Evolutionary conservation across 139 green algal genomes (phyloP).

Genomic region (Volvox reticuliferus): DNA sequence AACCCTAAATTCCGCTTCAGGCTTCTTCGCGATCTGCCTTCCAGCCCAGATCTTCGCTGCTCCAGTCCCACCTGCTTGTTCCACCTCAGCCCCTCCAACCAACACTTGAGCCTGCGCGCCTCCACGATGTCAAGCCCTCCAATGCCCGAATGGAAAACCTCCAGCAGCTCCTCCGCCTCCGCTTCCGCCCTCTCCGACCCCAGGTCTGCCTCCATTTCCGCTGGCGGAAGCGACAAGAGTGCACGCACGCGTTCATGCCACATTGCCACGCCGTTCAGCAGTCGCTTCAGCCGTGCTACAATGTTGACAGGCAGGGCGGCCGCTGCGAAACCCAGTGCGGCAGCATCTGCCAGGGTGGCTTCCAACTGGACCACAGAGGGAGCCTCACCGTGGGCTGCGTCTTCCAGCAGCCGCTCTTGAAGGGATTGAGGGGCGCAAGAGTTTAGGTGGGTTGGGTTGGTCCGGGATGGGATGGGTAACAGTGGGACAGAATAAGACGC

Average conservation of each 20-base stretch:
- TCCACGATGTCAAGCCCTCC: not conserved
- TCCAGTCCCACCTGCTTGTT: not conserved
- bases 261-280: not conserved
- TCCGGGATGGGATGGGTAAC: not conserved
- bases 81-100: slow-evolving; percentile 23
- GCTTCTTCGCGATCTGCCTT: not conserved
- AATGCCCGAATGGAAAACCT: not conserved
- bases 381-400: not conserved
- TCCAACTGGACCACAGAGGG: not conserved
- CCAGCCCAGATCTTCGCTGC: too few species aligned
- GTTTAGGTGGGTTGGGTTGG: not conserved
- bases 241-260: slow-evolving; percentile 1
- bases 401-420: slow-evolving; percentile 10
- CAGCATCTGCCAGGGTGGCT: not conserved
- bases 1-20: too few species aligned
- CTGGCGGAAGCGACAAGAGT: not conserved
- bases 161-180: slow-evolving; percentile 24
- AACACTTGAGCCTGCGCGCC: not conserved
- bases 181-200: not conserved
- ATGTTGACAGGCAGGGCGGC: not conserved
- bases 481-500: not conserved
- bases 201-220: too few species aligned
- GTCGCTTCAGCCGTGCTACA: not conserved
- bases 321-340: slow-evolving; percentile 17
- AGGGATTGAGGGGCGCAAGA: too few species aligned